Base-by-base conservation (phyloP, 164 flowering plant species). In the Aristolochia contorta region DNA sequence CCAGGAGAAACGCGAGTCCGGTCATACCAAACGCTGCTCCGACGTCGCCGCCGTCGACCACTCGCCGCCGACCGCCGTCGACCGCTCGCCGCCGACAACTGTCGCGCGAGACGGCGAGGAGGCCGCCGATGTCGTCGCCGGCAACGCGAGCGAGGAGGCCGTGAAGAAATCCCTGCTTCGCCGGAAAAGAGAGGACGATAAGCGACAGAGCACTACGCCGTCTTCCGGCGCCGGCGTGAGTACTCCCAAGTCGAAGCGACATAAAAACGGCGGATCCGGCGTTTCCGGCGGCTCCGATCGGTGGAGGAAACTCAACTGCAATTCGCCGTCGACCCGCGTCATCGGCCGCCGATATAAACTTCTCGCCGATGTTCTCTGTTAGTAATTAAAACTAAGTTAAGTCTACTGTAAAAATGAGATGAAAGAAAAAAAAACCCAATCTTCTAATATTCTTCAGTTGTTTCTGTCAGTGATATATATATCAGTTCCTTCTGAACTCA, bases 331-430 rank as follows among this genome's bases (percentile, higher is more conserved):
- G n/a, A 46, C 58, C 4, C 55, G 60, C 5, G 67, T 56, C 12
- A 56, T 47, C n/a, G 45, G 67, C 52, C 67, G 67, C 13, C 59
- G 67, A 12, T 64, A 64, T 54, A 64, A 64, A 15, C 67, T 64
- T 54, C 67, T 64, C 48, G 67, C 67, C 53, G 67, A 64, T 19
- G 67, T 64, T 24, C 59, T 64, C 24, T 64, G 67, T 47, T 64
- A 57, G n/a, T n/a, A n/a, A n/a, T n/a, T n/a, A n/a, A n/a, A n/a
- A n/a, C n/a, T n/a, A n/a, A n/a, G n/a, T n/a, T n/a, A n/a, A n/a
- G 43, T 8, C 12, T 37, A 3, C 43, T 37, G 43, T 37, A 37
- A 37, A 37, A 37, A 37, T 6, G 9, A 37, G 43, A 37, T 10
- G 7, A 32, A 32, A 32, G 7, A 7, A 32, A 3, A 3, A 3